These are phyloP conservation scores for Tylopilus rubrobrunneus DNA, from an alignment of 768 basidiomycete genomes.

Conservation along the genomic window DNA sequence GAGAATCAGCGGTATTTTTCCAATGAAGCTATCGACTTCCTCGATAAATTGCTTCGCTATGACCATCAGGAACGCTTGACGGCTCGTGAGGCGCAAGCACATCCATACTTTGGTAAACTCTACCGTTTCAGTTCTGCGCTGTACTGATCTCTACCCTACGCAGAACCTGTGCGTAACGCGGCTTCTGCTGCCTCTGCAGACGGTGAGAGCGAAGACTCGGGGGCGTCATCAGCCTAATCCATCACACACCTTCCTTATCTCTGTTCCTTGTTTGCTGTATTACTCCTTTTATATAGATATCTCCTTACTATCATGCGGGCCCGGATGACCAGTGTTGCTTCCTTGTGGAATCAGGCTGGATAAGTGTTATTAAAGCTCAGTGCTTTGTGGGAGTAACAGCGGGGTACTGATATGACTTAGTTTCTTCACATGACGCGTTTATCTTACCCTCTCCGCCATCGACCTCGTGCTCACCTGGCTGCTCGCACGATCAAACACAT, in stretches of 20 bases:
- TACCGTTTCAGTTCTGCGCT: slow-evolving; percentile 7
- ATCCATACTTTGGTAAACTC: slow-evolving; percentile 83
- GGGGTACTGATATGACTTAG: neutral
- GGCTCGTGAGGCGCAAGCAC: slow-evolving; percentile 86
- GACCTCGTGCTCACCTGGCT: slow-evolving; percentile 6
- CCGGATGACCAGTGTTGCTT: slow-evolving; percentile 15
- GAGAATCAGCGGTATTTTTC: slow-evolving; percentile 96
- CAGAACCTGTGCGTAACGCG: slow-evolving; percentile 66
- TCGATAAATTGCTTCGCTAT: slow-evolving; percentile 93
- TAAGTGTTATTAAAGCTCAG: slow-evolving; percentile 18
- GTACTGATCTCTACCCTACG: slow-evolving; percentile 12
- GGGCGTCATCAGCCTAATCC: slow-evolving; percentile 31
- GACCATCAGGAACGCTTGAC: slow-evolving; percentile 97
- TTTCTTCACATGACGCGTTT: slow-evolving; percentile 5
- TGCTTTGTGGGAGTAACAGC: slow-evolving; percentile 7
- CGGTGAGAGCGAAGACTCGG: slow-evolving; percentile 57
- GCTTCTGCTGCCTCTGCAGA: slow-evolving; percentile 42
- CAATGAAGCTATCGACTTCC: slow-evolving; percentile 93
- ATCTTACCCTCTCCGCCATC: neutral
- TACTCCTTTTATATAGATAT: slow-evolving; percentile 33
- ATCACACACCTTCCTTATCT: slow-evolving; percentile 24
- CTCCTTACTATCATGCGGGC: slow-evolving; percentile 21
- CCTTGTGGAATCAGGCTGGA: slow-evolving; percentile 12
- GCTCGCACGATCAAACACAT: slow-evolving; percentile 4
- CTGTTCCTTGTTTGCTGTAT: slow-evolving; percentile 28